Percentiles rank a stretch among this genome's conserved stretches.
These are phyloP conservation scores for Umbelopsis sp. DNA, from an alignment of 371 early-diverging fungal genomes.

Conservation along the genomic window DNA sequence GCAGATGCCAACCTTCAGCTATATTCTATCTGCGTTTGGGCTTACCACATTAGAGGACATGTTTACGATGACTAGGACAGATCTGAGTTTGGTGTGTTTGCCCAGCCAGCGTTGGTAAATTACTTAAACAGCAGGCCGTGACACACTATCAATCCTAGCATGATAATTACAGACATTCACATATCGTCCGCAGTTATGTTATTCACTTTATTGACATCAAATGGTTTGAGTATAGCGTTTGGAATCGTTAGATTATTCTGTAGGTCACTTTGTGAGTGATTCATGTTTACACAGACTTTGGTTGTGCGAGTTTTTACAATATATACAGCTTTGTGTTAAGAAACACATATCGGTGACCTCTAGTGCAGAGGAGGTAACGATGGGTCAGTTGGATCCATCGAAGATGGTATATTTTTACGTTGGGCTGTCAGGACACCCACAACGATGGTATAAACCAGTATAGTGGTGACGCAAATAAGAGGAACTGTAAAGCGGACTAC, in stretches of 20 bases:
- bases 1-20: not conserved
- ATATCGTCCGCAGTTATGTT: too few relatives aligned
- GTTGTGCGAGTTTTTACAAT: not conserved
- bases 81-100: not conserved
- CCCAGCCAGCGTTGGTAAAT: not conserved
- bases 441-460: slow-evolving; percentile 50
- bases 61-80: not conserved
- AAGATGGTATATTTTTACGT: slow-evolving; percentile 24
- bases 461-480: slow-evolving; percentile 43
- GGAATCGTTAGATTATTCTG: too few relatives aligned
- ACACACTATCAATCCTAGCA: too few relatives aligned
- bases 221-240: too few relatives aligned
- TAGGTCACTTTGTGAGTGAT: too few relatives aligned
- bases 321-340: not conserved
- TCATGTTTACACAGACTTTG: too few relatives aligned
- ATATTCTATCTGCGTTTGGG: not conserved
- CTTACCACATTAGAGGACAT: slow-evolving; percentile 13
- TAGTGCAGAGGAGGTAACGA: not conserved
- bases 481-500: slow-evolving; percentile 51
- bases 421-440: slow-evolving; percentile 46
- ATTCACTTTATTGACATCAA: too few relatives aligned
- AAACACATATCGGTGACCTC: not conserved
- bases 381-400: not conserved
- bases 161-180: too few relatives aligned
- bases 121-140: too few relatives aligned